Percentiles rank a stretch among this genome's conserved stretches.
Evolutionary conservation across 176 grass and related monocot species (phyloP).

Genomic region (Oryza longistaminata): DNA sequence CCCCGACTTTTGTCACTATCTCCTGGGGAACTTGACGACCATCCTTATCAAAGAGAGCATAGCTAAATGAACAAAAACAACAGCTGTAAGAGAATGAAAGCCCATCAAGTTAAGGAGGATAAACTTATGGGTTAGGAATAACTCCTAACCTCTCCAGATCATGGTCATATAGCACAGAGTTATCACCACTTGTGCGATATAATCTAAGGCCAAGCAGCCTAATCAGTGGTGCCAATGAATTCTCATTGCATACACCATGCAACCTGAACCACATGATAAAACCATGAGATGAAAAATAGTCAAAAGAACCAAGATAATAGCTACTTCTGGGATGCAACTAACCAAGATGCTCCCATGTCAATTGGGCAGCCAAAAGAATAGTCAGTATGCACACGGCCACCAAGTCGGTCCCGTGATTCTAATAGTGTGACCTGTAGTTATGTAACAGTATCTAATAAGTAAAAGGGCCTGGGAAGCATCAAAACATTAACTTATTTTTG

Average conservation of each 20-base stretch:
- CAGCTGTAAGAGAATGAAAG: slow-evolving; percentile 37
- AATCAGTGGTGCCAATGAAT: slow-evolving; percentile 94
- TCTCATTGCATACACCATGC: slow-evolving; percentile 97
- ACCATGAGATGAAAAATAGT: slow-evolving; percentile 19
- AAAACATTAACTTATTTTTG: slow-evolving; percentile 2
- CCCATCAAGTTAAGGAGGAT: slow-evolving; percentile 3
- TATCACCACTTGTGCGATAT: slow-evolving; percentile 97
- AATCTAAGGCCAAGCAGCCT: slow-evolving; percentile 84
- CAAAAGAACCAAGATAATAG: neutral
- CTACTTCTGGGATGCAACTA: slow-evolving; percentile 31
- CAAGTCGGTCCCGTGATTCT: slow-evolving; percentile 80
- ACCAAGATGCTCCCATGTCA: slow-evolving; percentile 99
- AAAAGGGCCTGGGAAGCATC: slow-evolving; percentile 4
- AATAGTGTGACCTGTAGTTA: slow-evolving; percentile 70
- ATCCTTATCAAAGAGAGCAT: slow-evolving; percentile 91
- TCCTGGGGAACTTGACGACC: slow-evolving; percentile 79
- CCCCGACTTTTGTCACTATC: slow-evolving; percentile 77
- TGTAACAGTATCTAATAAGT: slow-evolving; percentile 40
- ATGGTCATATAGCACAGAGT: slow-evolving; percentile 97
- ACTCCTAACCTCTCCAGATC: slow-evolving; percentile 83
- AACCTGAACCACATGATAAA: slow-evolving; percentile 72
- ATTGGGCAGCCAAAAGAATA: slow-evolving; percentile 98
- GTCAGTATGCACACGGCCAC: slow-evolving; percentile 90
- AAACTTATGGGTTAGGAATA: slow-evolving; percentile 9
- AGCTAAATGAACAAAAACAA: slow-evolving; percentile 53